Conservation (phyloP, 83 land plant genomes). For the Isoetes engelmannii region DNA sequence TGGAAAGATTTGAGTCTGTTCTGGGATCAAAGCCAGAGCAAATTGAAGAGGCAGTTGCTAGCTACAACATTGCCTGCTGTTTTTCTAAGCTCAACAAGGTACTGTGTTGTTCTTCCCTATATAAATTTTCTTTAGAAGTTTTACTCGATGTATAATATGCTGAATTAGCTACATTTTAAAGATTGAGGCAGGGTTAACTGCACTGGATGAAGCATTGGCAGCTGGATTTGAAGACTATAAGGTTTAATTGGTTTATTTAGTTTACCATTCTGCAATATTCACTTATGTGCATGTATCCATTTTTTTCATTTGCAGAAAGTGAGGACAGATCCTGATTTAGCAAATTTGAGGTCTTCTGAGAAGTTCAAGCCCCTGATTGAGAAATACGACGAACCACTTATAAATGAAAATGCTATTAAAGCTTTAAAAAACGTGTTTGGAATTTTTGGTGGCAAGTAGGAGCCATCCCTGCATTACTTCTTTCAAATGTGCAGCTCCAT, state of each 20-base stretch:
- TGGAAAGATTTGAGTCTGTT: conserved; percentile 84
- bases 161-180: conserved; percentile 13
- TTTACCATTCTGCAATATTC: background rate
- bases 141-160: background rate
- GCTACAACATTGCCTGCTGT: conserved; percentile 97
- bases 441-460: conserved; percentile 55
- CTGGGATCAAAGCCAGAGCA: conserved; percentile 77
- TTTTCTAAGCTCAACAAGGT: conserved; percentile 94
- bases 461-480: too few species aligned
- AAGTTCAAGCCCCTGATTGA: conserved; percentile 67
- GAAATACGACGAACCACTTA: conserved; percentile 87
- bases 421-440: conserved; percentile 82
- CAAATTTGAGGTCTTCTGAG: conserved; percentile 50
- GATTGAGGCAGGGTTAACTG: conserved; percentile 92
- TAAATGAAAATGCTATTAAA: conserved; percentile 91
- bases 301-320: conserved; percentile 42
- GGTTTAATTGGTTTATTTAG: conserved; percentile 24
- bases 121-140: conserved; percentile 1
- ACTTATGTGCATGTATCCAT: background rate
- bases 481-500: too few species aligned
- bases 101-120: conserved; percentile 1
- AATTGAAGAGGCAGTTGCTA: conserved; percentile 69
- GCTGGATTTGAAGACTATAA: conserved; percentile 93
- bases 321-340: conserved; percentile 76
- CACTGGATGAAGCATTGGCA: conserved; percentile 80